Evolutionary conservation across 2,329 filamentous ascomycete species (phyloP).

Genomic region (Amesomyces nigricolor): DNA sequence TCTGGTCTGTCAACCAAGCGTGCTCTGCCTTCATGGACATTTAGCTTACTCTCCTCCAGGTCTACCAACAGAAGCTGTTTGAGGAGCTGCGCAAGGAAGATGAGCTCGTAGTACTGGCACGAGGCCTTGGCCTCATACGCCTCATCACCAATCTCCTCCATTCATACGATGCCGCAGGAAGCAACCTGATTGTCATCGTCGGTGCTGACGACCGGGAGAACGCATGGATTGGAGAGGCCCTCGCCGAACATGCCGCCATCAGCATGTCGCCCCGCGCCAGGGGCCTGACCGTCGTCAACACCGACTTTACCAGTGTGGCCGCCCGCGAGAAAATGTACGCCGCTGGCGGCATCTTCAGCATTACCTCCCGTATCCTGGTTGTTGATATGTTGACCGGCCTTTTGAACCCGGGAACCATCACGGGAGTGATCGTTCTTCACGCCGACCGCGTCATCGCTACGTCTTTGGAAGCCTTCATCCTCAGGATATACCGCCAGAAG

Average conservation of each 20-base stretch:
- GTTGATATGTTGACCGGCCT: conserved; percentile 86
- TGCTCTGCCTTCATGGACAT: neutral
- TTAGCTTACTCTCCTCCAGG: conserved; percentile 36
- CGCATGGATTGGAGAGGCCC: conserved; percentile 90
- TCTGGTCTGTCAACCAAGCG: conserved; percentile 43
- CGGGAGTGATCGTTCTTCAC: conserved; percentile 80
- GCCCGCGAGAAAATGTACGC: conserved; percentile 88
- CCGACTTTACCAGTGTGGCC: conserved; percentile 82
- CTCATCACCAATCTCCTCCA: conserved; percentile 94
- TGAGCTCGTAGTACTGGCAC: conserved; percentile 86
- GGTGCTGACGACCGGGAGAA: conserved; percentile 91
- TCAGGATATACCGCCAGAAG: conserved; percentile 87
- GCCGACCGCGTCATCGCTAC: conserved; percentile 83
- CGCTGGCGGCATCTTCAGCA: conserved; percentile 85
- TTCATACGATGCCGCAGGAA: conserved; percentile 91
- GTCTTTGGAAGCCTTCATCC: conserved; percentile 88
- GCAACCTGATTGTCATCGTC: conserved; percentile 83
- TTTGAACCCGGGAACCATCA: conserved; percentile 76
- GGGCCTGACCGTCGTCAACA: conserved; percentile 88
- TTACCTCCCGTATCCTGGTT: conserved; percentile 91
- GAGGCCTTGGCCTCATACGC: conserved; percentile 84
- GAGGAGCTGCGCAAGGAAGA: conserved; percentile 84
- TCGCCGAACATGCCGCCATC: conserved; percentile 91
- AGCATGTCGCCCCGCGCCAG: conserved; percentile 76
- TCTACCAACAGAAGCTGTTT: conserved; percentile 95